phyloP scores from a whole-genome alignment of 139 green algal species.

The Volvox africanus region DNA sequence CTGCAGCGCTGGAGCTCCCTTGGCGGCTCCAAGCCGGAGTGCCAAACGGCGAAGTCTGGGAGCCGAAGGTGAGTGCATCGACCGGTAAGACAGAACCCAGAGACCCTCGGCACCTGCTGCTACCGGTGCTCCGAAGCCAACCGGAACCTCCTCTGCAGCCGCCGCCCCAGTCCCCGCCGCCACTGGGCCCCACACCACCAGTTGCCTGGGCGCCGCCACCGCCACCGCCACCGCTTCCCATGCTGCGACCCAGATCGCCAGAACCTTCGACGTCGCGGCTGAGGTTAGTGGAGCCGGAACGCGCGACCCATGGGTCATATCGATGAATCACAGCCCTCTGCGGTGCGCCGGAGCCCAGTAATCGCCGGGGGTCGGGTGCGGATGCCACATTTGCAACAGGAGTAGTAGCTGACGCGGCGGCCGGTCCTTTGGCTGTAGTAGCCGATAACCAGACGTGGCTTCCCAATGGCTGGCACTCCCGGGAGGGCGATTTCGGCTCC shows the following conservation, averaged over 20 bases:
- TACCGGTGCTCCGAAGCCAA: not conserved
- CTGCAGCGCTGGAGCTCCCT: too few species aligned
- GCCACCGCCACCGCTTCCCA: not conserved
- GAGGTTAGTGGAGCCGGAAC: too few species aligned
- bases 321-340: too few species aligned
- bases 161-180: not conserved
- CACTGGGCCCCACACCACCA: not conserved
- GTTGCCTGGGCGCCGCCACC: not conserved
- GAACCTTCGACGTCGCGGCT: too few species aligned
- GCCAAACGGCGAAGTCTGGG: not conserved
- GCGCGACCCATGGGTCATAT: too few species aligned
- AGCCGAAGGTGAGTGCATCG: not conserved
- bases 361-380: too few species aligned
- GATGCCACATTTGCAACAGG: not conserved
- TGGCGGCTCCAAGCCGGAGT: too few species aligned
- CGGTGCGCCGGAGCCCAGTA: too few species aligned
- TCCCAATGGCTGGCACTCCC: slow-evolving; percentile 7
- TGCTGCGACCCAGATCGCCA: too few species aligned
- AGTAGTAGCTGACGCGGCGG: not conserved
- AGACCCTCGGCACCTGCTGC: too few species aligned
- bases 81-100: not conserved
- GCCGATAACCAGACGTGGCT: not conserved
- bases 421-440: not conserved
- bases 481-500: not conserved
- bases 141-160: not conserved